Base-by-base conservation (phyloP, 768 basidiomycete genomes). In the Mycena epipterygia region DNA sequence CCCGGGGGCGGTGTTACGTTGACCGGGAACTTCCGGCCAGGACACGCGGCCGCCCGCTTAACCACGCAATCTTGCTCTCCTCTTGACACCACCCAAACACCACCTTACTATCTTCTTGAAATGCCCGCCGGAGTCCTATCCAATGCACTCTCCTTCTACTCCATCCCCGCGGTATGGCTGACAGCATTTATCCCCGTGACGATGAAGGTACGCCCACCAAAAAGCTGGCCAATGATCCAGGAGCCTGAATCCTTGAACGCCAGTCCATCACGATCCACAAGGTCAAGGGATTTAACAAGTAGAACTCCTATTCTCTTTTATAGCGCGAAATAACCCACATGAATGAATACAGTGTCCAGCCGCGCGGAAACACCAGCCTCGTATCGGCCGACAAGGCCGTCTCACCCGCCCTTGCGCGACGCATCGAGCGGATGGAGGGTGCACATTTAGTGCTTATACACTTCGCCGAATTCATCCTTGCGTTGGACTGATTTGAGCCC, bases 261-360 rank as follows among this genome's bases (percentile, higher is more conserved):
- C 42, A 70, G 68, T 25, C 32, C 13, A 19, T 11, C 16, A 17
- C 70, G 2, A 79, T 84, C 48, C 53, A 76, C 39, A 79, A 72
- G 44, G 65, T 75, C 14, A 62, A 79, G 39, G 81, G 80, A 1
- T 84, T 75, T 66, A 77, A 83, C 73, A 84, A 84, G 83, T 84
- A 23, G 46, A 56, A 8, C 51, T 16, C 8, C 8, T 29, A 8
- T 11, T 2, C 8, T 8, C 12, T 37, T n/a, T 8, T 8, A 16
- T 7, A 8, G 5, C 9, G 23, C 8, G 5, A 46, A n/a, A n/a
- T 46, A 23, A 23, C 44, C 7, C 2, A 8, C 44, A 2, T 39
- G 37, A 39, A 8, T 16, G 17, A n/a, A n/a, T n/a, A n/a, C 57
- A 84, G 82, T 68, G 76, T 79, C 23, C 65, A 75, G 14, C 83